Evolutionary conservation across 495 filamentous ascomycete genomes (phyloP).

Genomic region (Penicillium subrubescens): DNA sequence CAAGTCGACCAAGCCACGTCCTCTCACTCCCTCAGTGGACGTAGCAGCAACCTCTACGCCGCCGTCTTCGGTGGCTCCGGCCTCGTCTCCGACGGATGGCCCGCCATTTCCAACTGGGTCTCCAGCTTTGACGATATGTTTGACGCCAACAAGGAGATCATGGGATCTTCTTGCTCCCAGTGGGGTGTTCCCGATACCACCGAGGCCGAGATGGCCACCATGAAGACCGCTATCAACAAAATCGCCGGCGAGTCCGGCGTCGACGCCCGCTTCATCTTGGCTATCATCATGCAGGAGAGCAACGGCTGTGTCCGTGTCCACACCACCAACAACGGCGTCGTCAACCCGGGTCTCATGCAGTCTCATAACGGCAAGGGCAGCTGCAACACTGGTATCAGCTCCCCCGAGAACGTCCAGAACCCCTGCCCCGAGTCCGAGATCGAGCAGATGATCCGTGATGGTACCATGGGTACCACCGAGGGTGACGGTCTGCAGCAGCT

Average conservation of each 20-base stretch:
- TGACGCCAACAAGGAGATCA: conserved; percentile 41
- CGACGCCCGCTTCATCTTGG: conserved; percentile 60
- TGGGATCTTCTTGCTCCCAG: conserved; percentile 47
- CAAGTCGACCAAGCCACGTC: conserved; percentile 6
- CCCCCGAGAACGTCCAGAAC: conserved; percentile 20
- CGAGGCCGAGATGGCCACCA: conserved; percentile 39
- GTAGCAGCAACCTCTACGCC: conserved; percentile 21
- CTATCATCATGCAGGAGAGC: conserved; percentile 60
- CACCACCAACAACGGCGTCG: conserved; percentile 46
- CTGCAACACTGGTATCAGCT: conserved; percentile 42
- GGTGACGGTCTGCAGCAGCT: conserved; percentile 48
- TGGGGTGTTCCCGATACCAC: conserved; percentile 40
- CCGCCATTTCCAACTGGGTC: conserved; percentile 18
- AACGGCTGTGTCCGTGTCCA: conserved; percentile 59
- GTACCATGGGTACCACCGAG: conserved; percentile 38
- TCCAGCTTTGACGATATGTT: conserved; percentile 35
- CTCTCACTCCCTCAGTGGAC: conserved; percentile 25
- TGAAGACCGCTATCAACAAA: conserved; percentile 42
- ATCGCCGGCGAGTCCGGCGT: conserved; percentile 44
- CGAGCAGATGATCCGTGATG: conserved; percentile 52
- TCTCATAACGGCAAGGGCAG: conserved; percentile 48
- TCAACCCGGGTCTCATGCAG: conserved; percentile 62
- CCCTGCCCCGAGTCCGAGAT: conserved; percentile 52
- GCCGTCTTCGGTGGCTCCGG: conserved; percentile 28
- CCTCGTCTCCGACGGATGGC: conserved; percentile 26